A percentile compares a stretch with the other conserved stretches of the same genome.
Conservation (phyloP, 163 green algal genomes). For the Dunaliella salina region DNA sequence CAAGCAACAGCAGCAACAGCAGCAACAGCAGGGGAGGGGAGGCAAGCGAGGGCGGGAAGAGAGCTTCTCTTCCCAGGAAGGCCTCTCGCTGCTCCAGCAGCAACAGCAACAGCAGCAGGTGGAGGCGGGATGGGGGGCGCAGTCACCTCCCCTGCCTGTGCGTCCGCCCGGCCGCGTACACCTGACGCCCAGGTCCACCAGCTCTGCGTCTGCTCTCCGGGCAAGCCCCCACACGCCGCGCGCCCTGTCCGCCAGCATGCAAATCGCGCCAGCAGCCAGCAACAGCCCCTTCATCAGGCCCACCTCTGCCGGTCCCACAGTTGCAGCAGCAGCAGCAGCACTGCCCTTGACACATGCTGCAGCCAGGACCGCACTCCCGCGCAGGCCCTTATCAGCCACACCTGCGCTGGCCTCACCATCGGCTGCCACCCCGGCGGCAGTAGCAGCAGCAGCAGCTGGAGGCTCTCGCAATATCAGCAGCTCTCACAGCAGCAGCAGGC, state of each 20-base stretch:
- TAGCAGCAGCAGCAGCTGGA: background rate
- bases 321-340: background rate
- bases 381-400: background rate
- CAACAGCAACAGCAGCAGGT: conserved; percentile 14
- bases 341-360: background rate
- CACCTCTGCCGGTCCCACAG: too few species aligned
- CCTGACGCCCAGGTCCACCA: background rate
- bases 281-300: too few species aligned
- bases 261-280: too few species aligned
- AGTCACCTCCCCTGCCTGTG: background rate
- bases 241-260: too few species aligned
- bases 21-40: conserved; percentile 7
- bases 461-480: background rate
- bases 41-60: too few species aligned
- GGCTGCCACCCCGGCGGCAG: background rate
- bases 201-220: background rate
- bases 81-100: background rate
- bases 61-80: too few species aligned
- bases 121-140: too few species aligned
- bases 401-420: too few species aligned
- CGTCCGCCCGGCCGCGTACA: background rate
- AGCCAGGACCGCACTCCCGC: background rate
- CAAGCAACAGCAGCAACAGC: conserved; percentile 16
- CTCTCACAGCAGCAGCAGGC: conserved; percentile 3
- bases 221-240: too few species aligned